Base-by-base conservation (phyloP, 2,329 filamentous ascomycete genomes). In the Rutstroemia sp. region DNA sequence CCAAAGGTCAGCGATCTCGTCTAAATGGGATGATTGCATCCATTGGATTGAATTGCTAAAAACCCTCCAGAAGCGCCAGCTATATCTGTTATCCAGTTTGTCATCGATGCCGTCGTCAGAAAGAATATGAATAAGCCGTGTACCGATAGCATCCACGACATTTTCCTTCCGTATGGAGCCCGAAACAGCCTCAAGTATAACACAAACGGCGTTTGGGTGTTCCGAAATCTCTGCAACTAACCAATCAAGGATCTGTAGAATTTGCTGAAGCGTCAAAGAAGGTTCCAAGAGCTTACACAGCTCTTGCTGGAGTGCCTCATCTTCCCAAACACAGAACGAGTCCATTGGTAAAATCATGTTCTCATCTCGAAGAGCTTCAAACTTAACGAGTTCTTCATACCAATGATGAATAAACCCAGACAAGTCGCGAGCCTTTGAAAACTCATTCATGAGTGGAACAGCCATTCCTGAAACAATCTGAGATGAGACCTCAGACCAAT, bases 371-470 rank as follows among this genome's bases (percentile, higher is more conserved):
- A 70, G 58, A 41, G 60, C 63, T 45, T 67, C 64, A 54, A 62
- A 65, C 27, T 58, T 56, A 38, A 65, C 60, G 25, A 69, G 59
- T 48, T 69, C 64, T 23, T 55, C 49, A 57, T 68, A 69, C 73
- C 73, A 76, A 53, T 69, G 68, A 9, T 62, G 66, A 19, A 75
- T 60, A 50, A 76, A 76, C 1, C 69, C 70, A 19, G 68, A 63
- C 4, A 75, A 61, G 58, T 75, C 68, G 56, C 74, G 69, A 41
- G 71, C 68, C 58, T 70, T 71, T 17, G 69, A 62, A 58, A 74
- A 76, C n/a, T 70, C 72, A 17, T 64, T 61, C 66, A 74, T 70
- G 9, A 77, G 62, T n/a, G 73, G 73, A 38, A 73, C 57, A 34
- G 74, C 56, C 8, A 75, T 65, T 17, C 67, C 60, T 9, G 61